A percentile compares a stretch with the other conserved stretches of the same genome.
Conservation (phyloP, 306 rosid genomes). For the Quercus wislizeni region DNA sequence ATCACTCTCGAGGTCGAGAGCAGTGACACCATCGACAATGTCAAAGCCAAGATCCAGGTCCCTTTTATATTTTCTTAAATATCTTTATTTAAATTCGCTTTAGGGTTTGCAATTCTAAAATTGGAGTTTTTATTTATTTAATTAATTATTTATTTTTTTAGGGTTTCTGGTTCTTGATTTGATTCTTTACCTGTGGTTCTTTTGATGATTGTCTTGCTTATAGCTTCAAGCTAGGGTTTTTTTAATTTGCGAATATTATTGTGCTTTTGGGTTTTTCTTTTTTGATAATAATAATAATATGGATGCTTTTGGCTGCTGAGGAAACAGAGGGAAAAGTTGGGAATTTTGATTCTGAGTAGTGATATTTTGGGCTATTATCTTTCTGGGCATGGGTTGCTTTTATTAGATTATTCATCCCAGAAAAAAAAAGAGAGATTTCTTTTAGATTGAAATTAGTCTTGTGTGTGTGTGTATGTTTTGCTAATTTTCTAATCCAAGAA, state of each 20-base stretch:
- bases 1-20: constrained; percentile 12
- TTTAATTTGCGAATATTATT: background rate
- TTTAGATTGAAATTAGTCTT: background rate
- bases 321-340: too few species aligned
- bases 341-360: too few species aligned
- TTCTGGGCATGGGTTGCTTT: too few species aligned
- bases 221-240: background rate
- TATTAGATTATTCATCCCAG: too few species aligned
- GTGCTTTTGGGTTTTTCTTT: background rate
- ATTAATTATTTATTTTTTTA: background rate
- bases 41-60: constrained; percentile 8
- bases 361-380: too few species aligned
- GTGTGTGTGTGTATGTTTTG: background rate
- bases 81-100: background rate
- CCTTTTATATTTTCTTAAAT: background rate
- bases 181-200: background rate
- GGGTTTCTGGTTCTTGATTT: background rate
- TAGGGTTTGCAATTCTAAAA: background rate
- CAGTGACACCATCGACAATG: constrained; percentile 9
- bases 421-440: too few species aligned
- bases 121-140: background rate
- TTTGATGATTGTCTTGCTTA: background rate
- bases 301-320: too few species aligned
- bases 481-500: too few species aligned
- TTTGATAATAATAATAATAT: too few species aligned